phyloP scores from a whole-genome alignment of 2,329 filamentous ascomycete species.

The Arthrobotrys iridis region DNA sequence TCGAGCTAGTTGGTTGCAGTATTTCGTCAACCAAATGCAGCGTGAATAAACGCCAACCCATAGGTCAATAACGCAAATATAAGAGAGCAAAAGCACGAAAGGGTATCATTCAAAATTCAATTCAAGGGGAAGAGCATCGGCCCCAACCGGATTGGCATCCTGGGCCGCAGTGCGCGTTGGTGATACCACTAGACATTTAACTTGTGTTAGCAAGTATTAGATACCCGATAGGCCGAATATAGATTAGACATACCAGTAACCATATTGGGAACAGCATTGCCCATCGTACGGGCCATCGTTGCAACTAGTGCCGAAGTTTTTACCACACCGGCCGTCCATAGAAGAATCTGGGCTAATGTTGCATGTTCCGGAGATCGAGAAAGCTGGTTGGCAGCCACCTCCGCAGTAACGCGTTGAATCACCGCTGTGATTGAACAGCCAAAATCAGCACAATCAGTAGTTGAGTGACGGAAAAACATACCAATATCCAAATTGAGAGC shows the following conservation, averaged over 20 bases:
- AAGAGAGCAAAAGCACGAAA: neutral
- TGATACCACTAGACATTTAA: slow-evolving; percentile 40
- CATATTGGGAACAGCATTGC: slow-evolving; percentile 59
- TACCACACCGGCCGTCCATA: slow-evolving; percentile 49
- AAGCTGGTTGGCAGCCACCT: slow-evolving; percentile 51
- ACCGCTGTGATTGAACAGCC: slow-evolving; percentile 34
- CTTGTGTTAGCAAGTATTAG: neutral
- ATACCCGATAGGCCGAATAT: neutral
- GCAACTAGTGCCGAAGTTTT: slow-evolving; percentile 35
- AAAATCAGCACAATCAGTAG: neutral
- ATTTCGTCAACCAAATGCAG: neutral
- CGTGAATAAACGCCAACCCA: neutral
- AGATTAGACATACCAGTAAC: slow-evolving; percentile 59
- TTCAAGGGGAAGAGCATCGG: slow-evolving; percentile 25
- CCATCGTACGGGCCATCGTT: slow-evolving; percentile 53
- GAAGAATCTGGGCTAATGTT: slow-evolving; percentile 29
- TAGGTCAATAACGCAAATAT: neutral
- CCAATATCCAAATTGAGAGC: slow-evolving; percentile 63
- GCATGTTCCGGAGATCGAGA: slow-evolving; percentile 52
- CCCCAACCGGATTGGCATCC: slow-evolving; percentile 54
- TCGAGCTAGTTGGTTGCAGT: neutral
- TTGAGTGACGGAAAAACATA: slow-evolving; percentile 55
- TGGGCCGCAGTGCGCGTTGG: slow-evolving; percentile 46
- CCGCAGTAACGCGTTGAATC: slow-evolving; percentile 47
- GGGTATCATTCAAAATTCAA: neutral